Percentiles rank a stretch among this genome's conserved stretches.
phyloP scores from a whole-genome alignment of 352 stramenopile species.

The Phytophthora syringae region DNA sequence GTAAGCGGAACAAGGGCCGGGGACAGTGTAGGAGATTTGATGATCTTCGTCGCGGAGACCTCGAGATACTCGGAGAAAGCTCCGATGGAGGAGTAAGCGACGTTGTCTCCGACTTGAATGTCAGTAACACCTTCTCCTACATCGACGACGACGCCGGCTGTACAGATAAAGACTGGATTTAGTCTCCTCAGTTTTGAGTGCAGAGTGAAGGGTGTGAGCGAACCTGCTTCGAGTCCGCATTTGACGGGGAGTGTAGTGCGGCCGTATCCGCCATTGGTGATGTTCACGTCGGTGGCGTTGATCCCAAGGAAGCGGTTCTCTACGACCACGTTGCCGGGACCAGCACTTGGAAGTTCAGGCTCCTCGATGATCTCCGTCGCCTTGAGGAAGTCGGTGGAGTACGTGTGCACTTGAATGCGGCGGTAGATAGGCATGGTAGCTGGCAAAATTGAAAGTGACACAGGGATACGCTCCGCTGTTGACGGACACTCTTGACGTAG shows the following conservation, averaged over 20 bases:
- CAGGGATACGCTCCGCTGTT: not conserved
- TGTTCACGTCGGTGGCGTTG: conserved; percentile 62
- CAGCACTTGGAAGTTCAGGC: conserved; percentile 32
- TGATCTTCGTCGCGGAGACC: conserved; percentile 34
- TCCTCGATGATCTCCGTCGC: conserved; percentile 44
- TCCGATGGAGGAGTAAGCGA: conserved; percentile 51
- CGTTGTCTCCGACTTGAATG: conserved; percentile 47
- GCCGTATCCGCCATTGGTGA: conserved; percentile 48
- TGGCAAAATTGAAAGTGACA: conserved; percentile 20
- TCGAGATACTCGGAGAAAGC: conserved; percentile 62
- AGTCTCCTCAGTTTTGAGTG: not conserved
- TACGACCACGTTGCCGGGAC: conserved; percentile 42
- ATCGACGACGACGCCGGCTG: conserved; percentile 41
- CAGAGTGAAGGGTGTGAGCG: not conserved
- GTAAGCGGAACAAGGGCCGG: conserved; percentile 41
- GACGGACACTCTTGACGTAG: conserved; percentile 15
- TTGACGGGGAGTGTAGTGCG: conserved; percentile 19
- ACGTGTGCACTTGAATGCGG: conserved; percentile 46
- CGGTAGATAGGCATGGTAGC: conserved; percentile 39
- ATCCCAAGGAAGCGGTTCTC: conserved; percentile 45
- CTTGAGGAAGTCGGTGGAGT: conserved; percentile 51
- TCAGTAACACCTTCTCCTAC: conserved; percentile 47
- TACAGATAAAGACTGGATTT: not conserved
- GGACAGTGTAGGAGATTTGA: conserved; percentile 31
- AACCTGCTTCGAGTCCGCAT: conserved; percentile 27